Evolutionary conservation across 257 asterid genomes (phyloP).

Genomic region (Rubia yunnanensis): DNA sequence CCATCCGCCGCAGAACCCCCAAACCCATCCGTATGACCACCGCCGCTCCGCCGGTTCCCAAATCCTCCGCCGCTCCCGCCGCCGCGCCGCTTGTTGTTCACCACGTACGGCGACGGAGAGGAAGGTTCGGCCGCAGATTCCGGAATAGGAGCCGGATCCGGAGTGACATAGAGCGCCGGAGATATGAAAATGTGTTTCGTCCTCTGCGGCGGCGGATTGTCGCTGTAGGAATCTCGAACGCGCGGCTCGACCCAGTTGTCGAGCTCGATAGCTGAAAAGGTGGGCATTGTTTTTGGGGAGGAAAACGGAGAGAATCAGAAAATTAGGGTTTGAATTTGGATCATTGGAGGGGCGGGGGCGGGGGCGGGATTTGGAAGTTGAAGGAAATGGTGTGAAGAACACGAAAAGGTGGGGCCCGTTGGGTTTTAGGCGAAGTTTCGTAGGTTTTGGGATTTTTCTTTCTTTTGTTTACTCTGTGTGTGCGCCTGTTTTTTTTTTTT

Average conservation of each 20-base stretch:
- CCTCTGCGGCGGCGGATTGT: conserved; percentile 16
- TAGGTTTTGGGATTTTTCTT: background rate
- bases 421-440: conserved; percentile 15
- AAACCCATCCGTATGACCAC: conserved; percentile 7
- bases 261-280: conserved; percentile 40
- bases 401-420: background rate
- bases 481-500: background rate
- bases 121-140: conserved; percentile 27
- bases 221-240: conserved; percentile 31
- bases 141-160: conserved; percentile 64
- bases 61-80: conserved; percentile 24
- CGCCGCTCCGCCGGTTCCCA: conserved; percentile 17
- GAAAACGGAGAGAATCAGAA: too few relatives aligned
- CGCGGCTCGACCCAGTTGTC: conserved; percentile 52
- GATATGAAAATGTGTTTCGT: conserved; percentile 60
- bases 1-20: conserved; percentile 17
- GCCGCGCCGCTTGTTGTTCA: conserved; percentile 68
- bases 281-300: conserved; percentile 32
- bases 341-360: background rate
- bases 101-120: conserved; percentile 75
- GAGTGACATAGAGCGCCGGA: conserved; percentile 68
- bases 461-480: background rate
- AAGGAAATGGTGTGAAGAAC: background rate
- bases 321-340: conserved; percentile 7
- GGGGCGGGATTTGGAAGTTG: background rate